Evolutionary conservation across 805 yeast genomes (phyloP).

Genomic region (Metschnikowia similis): DNA sequence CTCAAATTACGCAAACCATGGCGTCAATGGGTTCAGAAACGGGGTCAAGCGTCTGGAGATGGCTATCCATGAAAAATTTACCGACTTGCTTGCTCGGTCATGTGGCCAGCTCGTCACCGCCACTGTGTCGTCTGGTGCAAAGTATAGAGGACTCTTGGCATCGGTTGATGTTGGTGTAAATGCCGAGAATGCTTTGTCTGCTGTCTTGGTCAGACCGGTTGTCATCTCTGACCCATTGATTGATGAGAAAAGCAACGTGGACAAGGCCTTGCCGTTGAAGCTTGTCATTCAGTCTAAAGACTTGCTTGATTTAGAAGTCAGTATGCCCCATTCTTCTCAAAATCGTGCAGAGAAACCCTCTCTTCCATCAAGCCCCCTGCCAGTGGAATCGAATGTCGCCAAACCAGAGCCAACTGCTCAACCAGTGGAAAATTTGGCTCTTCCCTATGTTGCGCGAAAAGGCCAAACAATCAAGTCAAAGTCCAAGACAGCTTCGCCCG

Average conservation of each 20-base stretch:
- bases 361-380: neutral
- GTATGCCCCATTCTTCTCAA: neutral
- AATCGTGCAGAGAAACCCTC: neutral
- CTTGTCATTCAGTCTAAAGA: constrained; percentile 48
- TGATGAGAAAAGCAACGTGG: constrained; percentile 24
- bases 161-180: constrained; percentile 38
- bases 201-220: constrained; percentile 52
- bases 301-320: constrained; percentile 46
- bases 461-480: neutral
- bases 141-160: constrained; percentile 54
- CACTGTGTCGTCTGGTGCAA: constrained; percentile 59
- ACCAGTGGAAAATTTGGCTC: neutral
- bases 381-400: neutral
- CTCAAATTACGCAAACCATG: neutral
- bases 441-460: neutral
- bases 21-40: neutral
- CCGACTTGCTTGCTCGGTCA: constrained; percentile 14
- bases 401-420: neutral
- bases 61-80: constrained; percentile 2
- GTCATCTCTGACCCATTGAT: constrained; percentile 24
- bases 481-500: constrained; percentile 1
- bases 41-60: constrained; percentile 1
- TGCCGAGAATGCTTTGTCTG: constrained; percentile 45
- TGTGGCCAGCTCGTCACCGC: constrained; percentile 53
- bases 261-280: constrained; percentile 39